Conservation (phyloP, 148 eudicot genomes). For the Gaultheria prostrata region DNA sequence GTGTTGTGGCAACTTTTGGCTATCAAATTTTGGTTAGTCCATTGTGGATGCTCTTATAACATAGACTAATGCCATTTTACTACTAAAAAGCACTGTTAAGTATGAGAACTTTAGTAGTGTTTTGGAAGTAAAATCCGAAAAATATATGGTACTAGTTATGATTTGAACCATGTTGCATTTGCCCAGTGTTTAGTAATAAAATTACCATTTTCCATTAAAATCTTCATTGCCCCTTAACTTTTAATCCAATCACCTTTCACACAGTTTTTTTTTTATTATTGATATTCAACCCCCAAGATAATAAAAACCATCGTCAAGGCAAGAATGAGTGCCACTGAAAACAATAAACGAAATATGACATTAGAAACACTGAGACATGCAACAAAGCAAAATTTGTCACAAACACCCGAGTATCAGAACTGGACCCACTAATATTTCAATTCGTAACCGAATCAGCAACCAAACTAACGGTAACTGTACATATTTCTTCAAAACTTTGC, state of each 20-base stretch:
- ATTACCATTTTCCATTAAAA: not conserved
- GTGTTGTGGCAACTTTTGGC: no score
- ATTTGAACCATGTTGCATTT: not conserved
- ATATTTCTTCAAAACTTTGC: not conserved
- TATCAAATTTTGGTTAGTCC: no score
- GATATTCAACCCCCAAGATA: not conserved
- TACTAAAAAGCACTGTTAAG: not conserved
- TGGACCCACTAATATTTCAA: not conserved
- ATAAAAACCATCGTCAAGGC: not conserved
- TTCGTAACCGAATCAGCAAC: not conserved
- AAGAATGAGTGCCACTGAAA: not conserved
- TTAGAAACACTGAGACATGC: not conserved
- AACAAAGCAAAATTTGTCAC: not conserved
- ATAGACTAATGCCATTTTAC: not conserved
- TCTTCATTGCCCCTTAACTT: not conserved
- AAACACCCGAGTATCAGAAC: not conserved
- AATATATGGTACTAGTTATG: not conserved
- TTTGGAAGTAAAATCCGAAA: not conserved
- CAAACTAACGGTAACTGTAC: not conserved
- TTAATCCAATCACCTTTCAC: not conserved
- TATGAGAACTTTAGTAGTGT: not conserved
- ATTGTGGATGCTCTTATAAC: no score
- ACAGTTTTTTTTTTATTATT: not conserved
- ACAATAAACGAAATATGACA: not conserved
- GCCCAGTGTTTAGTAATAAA: not conserved